Base-by-base conservation (phyloP, 2,329 filamentous ascomycete genomes). In the Fusarium albosuccineum region DNA sequence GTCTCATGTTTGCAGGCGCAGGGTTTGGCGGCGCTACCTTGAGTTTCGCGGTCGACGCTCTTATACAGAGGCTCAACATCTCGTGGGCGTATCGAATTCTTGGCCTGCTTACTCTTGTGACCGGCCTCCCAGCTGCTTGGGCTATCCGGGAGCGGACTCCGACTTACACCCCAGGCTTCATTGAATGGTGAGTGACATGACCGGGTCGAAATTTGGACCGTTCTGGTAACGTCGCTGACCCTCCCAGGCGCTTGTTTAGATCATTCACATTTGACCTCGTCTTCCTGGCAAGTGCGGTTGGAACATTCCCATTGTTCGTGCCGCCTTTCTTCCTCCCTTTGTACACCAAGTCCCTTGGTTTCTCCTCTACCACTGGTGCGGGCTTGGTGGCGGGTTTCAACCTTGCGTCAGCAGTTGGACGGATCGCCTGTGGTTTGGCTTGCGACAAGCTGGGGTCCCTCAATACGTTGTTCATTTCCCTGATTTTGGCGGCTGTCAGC, bases 301-400 rank as follows among this genome's bases (percentile, higher is more conserved):
- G 80, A 6, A 87, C 85, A 1, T 89, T 89, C 68, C 83, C 86
- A 0, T 80, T 89, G 30, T 84, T 87, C 66, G 86, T 89, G 0
- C 85, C 86, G 1, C 85, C 86, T 0, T 89, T 87, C 77, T 89
- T 88, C 72, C 74, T 89, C 1, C 86, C 86, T 0, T 76, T 88
- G 3, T 88, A 87, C 70, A 81, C 80, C 27, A 76, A 80, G 10
- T 84, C 85, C 0, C 76, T 89, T 7, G 84, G 85, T 0, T 77
- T 89, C 17, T 80, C 81, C 0, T 80, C 85, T 1, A 78, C 78
- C 7, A 81, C 80, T 0, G 87, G 86, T 0, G 87, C 87, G 1
- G 85, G 79, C 17, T 77, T 90, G 2, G 81, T 89, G 1, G 87
- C 87, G 1, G 86, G 82, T 6, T 90, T 89, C 78, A 89, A 87